Conservation (phyloP, 2,329 filamentous ascomycete species). For the Emergomyces africanus region DNA sequence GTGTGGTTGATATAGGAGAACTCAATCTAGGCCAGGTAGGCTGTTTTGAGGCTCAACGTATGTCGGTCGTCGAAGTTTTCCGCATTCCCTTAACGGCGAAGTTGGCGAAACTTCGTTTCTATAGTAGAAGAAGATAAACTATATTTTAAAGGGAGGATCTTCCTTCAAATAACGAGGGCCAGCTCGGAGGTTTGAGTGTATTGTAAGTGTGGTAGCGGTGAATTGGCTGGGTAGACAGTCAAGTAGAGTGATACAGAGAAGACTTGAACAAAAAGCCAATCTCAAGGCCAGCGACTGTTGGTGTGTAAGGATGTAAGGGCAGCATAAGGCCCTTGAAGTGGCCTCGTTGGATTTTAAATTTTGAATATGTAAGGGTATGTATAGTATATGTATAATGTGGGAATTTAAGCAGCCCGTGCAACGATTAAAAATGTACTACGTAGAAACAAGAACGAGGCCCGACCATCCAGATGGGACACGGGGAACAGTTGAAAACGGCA, state of each 20-base stretch:
- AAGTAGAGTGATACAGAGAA: not conserved
- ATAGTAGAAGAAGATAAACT: not conserved
- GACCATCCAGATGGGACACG: too few species aligned
- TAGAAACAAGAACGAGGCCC: not conserved
- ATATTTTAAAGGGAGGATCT: not conserved
- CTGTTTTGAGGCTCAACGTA: not conserved
- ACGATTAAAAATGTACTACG: not conserved
- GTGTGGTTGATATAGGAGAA: not conserved
- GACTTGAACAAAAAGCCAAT: not conserved
- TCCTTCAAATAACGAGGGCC: not conserved
- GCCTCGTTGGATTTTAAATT: not conserved
- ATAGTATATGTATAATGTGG: not conserved
- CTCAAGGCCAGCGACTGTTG: not conserved
- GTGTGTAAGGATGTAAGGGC: not conserved
- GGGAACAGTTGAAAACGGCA: not conserved
- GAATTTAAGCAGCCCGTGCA: not conserved
- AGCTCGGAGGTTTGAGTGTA: not conserved
- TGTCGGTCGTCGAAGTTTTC: not conserved
- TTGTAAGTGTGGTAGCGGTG: not conserved
- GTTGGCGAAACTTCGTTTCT: not conserved
- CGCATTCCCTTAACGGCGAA: not conserved
- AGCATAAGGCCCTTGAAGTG: not conserved
- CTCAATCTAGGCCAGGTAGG: not conserved
- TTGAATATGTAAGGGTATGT: not conserved
- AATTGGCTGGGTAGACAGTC: not conserved